Base-by-base conservation (phyloP, 805 yeast genomes). In the Lipomyces chichibuensis region DNA sequence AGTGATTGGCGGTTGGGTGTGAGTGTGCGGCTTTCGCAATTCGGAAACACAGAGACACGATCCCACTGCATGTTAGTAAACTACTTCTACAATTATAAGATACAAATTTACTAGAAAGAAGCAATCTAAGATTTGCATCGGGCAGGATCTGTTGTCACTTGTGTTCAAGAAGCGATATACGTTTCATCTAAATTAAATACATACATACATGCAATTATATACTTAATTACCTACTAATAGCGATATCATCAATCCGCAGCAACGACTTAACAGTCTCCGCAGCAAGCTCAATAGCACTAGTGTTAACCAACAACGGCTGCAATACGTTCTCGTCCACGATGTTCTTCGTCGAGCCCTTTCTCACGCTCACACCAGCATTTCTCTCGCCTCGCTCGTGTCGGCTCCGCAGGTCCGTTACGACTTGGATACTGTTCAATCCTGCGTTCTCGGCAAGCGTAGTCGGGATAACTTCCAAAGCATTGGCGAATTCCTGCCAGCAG, bases 261-360 rank as follows among this genome's bases (percentile, higher is more conserved):
- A 95, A 92, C 57, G 97, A 90, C 81, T 95, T 96, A 66, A 94
- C 98, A 72, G 97, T 90, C 82, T 95, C 99, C 25, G 98, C 89
- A 39, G 98, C 98, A 74, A 95, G 85, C 14, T 96, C 88, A 65
- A 95, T 88, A 60, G 98, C 97, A 79, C 97, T 91, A 23, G 95
- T 93, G 77, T 89, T 90, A 62, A 95, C 99, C 77, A 95, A 83
- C 9, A 93, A 96, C 2, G 99, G 99, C 80, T 95, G 99, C 75
- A 95, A 82, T 65, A 95, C 97, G 77, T 95, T 96, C 80, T 95
- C 99, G 62, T 90, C 91, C 73, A 83, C 91, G 37, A 97, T 92
- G 78, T 94, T 92, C 56, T 93, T 87, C 52, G 98, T 91, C 58
- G 97, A 96, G 0, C 97, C 88, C 76, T 98, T 88, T 80, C 98